phyloP scores from a whole-genome alignment of 2,329 filamentous ascomycete species.

The Fusarium euwallaceae region DNA sequence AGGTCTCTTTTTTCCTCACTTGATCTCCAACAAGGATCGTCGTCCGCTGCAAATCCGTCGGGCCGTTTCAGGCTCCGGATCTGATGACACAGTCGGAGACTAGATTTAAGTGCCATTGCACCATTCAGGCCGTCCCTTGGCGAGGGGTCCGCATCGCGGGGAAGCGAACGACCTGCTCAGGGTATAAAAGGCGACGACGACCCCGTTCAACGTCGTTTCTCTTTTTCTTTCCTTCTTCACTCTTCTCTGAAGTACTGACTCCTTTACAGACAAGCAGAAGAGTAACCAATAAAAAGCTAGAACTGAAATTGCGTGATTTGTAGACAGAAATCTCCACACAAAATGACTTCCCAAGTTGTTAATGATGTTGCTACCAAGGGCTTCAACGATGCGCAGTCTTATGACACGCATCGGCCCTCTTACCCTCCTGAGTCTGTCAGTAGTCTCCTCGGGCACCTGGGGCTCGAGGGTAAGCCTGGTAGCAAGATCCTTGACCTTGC shows the following conservation, averaged over 20 bases:
- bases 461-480: conserved; percentile 60
- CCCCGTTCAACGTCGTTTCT: background rate
- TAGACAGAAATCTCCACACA: background rate
- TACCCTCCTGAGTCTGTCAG: conserved; percentile 72
- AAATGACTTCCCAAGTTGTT: conserved; percentile 55
- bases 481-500: conserved; percentile 73
- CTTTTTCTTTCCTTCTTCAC: conserved; percentile 3
- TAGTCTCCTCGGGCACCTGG: conserved; percentile 68
- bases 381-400: conserved; percentile 73
- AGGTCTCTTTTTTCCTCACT: background rate
- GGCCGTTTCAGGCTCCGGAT: conserved; percentile 30
- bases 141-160: conserved; percentile 24
- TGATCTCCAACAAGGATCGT: conserved; percentile 2
- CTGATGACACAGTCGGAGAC: conserved; percentile 17
- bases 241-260: conserved; percentile 3
- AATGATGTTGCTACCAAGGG: conserved; percentile 67
- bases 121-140: conserved; percentile 10
- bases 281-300: conserved; percentile 10
- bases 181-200: conserved; percentile 36
- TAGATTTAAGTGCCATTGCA: conserved; percentile 35
- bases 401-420: conserved; percentile 77
- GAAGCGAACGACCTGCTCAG: conserved; percentile 12
- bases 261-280: background rate
- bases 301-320: conserved; percentile 6
- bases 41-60: conserved; percentile 40